Conservation (phyloP, 2,329 filamentous ascomycete genomes). For the Aureobasidium vineae region DNA sequence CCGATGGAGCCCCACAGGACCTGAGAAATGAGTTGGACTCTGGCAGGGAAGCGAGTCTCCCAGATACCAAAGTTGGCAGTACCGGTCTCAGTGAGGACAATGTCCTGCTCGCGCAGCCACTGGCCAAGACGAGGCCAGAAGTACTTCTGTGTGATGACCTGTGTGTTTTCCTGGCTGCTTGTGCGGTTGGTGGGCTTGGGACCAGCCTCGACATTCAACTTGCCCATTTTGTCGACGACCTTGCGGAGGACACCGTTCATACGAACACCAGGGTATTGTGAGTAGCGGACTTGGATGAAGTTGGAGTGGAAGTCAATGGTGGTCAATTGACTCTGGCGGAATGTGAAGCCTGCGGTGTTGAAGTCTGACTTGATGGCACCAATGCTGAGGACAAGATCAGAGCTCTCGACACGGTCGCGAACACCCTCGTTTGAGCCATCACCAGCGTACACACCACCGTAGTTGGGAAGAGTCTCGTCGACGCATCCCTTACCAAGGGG, state of each 20-base stretch:
- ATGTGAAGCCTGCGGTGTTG: slow-evolving; percentile 38
- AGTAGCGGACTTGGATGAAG: slow-evolving; percentile 55
- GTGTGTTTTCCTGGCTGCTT: slow-evolving; percentile 10
- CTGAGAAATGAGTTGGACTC: slow-evolving; percentile 59
- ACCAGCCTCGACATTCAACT: slow-evolving; percentile 54
- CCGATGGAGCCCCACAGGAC: slow-evolving; percentile 37
- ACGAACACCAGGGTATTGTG: slow-evolving; percentile 71
- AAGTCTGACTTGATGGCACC: slow-evolving; percentile 32
- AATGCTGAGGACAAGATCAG: slow-evolving; percentile 31
- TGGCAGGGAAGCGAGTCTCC: slow-evolving; percentile 51
- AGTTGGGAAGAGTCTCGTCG: slow-evolving; percentile 71
- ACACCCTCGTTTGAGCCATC: slow-evolving; percentile 30
- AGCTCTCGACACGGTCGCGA: slow-evolving; percentile 30
- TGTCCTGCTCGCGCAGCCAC: slow-evolving; percentile 32
- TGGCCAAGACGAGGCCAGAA: slow-evolving; percentile 31
- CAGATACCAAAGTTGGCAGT: slow-evolving; percentile 52
- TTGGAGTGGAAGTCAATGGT: slow-evolving; percentile 53
- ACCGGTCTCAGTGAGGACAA: slow-evolving; percentile 35
- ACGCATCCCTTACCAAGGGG: slow-evolving; percentile 88
- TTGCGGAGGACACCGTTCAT: slow-evolving; percentile 65
- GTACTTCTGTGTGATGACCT: slow-evolving; percentile 31
- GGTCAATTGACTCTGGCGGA: slow-evolving; percentile 30
- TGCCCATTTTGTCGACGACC: slow-evolving; percentile 61
- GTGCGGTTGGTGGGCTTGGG: slow-evolving; percentile 38
- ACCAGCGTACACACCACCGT: slow-evolving; percentile 58